phyloP scores from a whole-genome alignment of 2,329 filamentous ascomycete genomes.

The Apiospora arundinis region DNA sequence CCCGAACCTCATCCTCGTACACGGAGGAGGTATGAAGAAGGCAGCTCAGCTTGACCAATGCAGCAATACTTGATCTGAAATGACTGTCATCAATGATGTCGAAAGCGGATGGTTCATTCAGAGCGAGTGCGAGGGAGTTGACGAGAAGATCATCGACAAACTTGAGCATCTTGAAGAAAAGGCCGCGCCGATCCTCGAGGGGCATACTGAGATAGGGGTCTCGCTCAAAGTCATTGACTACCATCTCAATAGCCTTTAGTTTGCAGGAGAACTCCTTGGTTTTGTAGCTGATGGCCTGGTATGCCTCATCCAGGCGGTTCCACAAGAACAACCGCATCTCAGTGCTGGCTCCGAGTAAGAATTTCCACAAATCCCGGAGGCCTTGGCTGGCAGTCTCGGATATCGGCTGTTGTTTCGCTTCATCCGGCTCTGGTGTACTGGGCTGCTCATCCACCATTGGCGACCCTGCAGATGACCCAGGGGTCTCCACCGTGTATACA shows the following conservation, averaged over 20 bases:
- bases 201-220: conserved; percentile 69
- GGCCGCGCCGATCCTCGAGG: conserved; percentile 68
- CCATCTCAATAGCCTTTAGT: conserved; percentile 83
- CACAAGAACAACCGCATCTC: conserved; percentile 87
- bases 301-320: conserved; percentile 89
- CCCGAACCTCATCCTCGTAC: conserved; percentile 83
- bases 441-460: conserved; percentile 30
- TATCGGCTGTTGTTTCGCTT: conserved; percentile 47
- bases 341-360: conserved; percentile 80
- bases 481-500: conserved; percentile 47
- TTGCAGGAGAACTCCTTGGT: conserved; percentile 91
- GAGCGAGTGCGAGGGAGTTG: conserved; percentile 71
- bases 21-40: conserved; percentile 81
- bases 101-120: conserved; percentile 73
- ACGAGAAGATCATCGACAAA: conserved; percentile 79
- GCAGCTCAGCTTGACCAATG: conserved; percentile 73
- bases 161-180: conserved; percentile 78
- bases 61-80: conserved; percentile 73
- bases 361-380: conserved; percentile 81
- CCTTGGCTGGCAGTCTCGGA: conserved; percentile 61
- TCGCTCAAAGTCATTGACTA: conserved; percentile 66
- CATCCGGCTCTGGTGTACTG: conserved; percentile 25
- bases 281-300: conserved; percentile 80
- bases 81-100: conserved; percentile 86
- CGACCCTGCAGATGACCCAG: conserved; percentile 23